phyloP scores from a whole-genome alignment of 768 basidiomycete genomes.

The Kwoniella sp. region DNA sequence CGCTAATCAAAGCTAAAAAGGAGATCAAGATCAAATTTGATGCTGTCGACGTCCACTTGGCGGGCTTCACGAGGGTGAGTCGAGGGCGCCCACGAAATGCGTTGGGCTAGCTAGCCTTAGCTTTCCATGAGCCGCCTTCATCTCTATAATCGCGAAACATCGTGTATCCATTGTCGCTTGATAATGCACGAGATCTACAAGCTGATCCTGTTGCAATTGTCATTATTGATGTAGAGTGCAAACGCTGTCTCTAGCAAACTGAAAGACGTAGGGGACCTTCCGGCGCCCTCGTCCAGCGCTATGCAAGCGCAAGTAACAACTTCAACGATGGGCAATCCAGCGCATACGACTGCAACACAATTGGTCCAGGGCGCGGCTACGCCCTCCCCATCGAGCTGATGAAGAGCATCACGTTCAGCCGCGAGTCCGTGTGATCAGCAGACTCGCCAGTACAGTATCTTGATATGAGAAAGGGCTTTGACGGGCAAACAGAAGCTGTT shows the following conservation, averaged over 20 bases:
- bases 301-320: neutral
- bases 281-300: neutral
- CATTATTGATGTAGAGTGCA: constrained; percentile 16
- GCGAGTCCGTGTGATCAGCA: no score
- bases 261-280: constrained; percentile 35
- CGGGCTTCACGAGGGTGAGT: constrained; percentile 42
- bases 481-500: no score
- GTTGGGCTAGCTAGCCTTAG: neutral
- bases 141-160: neutral
- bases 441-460: no score
- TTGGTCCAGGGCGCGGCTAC: no score
- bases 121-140: neutral
- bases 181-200: neutral
- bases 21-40: constrained; percentile 50
- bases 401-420: no score
- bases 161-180: no score
- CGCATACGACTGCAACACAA: no score
- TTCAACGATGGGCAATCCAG: neutral
- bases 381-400: no score
- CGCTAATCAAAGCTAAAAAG: constrained; percentile 38
- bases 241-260: constrained; percentile 37
- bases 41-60: constrained; percentile 38
- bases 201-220: no score
- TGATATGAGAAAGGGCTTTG: no score
- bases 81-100: neutral